Conservation (phyloP, 2,329 filamentous ascomycete genomes). For the Endocalyx cinctus region DNA sequence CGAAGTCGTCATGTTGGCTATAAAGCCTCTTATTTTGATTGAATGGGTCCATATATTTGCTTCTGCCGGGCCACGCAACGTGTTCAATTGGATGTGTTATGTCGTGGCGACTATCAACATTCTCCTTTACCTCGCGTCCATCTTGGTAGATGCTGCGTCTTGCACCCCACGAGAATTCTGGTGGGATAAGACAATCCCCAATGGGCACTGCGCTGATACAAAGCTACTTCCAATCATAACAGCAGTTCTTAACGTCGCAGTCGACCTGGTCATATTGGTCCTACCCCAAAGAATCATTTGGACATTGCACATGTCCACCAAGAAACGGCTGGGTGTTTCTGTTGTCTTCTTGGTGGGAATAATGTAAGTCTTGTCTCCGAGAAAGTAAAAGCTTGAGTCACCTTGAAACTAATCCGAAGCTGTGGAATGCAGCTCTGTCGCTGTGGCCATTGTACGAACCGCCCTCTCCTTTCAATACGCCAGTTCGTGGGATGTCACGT, state of each 20-base stretch:
- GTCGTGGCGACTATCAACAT: slow-evolving; percentile 5
- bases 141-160: slow-evolving; percentile 3
- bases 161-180: slow-evolving; percentile 5
- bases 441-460: slow-evolving; percentile 4
- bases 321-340: too few species aligned
- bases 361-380: too few species aligned
- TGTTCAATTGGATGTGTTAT: slow-evolving; percentile 10
- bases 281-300: slow-evolving; percentile 5
- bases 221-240: too few species aligned
- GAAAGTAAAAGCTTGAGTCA: too few species aligned
- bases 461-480: slow-evolving; percentile 5
- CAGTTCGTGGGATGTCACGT: slow-evolving; percentile 5
- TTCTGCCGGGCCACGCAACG: slow-evolving; percentile 2
- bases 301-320: slow-evolving; percentile 2
- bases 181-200: slow-evolving; percentile 7
- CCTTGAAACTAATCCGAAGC: too few species aligned
- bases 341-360: too few species aligned
- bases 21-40: slow-evolving; percentile 10
- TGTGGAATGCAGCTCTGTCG: slow-evolving; percentile 7
- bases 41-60: slow-evolving; percentile 12
- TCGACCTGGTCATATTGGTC: too few species aligned
- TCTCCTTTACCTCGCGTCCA: slow-evolving; percentile 4
- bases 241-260: too few species aligned
- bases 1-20: slow-evolving; percentile 5
- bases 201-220: slow-evolving; percentile 5